Evolutionary conservation across 345 rosid species (phyloP).

Genomic region (Gossypium turneri): DNA sequence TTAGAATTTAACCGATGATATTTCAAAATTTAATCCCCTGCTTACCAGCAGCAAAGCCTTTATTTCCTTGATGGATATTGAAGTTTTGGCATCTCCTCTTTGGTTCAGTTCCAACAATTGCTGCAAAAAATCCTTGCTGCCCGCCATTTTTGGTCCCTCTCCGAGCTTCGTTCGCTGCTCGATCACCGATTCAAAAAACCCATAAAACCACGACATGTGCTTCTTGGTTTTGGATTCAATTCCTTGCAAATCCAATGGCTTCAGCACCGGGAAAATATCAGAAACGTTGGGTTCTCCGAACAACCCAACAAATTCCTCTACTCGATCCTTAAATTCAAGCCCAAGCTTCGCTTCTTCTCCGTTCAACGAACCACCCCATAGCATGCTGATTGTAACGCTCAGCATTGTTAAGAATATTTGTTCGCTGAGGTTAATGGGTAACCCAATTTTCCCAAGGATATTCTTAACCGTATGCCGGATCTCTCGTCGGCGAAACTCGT

Average conservation of each 20-base stretch:
- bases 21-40: too few species aligned
- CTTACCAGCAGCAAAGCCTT: slow-evolving; percentile 8
- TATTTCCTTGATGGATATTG: not conserved
- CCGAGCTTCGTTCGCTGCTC: too few species aligned
- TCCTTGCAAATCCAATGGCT: slow-evolving; percentile 18
- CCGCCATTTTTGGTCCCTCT: not conserved
- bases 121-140: slow-evolving; percentile 2
- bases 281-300: slow-evolving; percentile 46
- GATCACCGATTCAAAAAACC: not conserved
- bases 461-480: slow-evolving; percentile 5
- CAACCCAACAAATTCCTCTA: slow-evolving; percentile 23
- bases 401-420: too few species aligned
- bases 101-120: not conserved
- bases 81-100: not conserved
- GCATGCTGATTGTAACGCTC: too few species aligned
- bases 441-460: slow-evolving; percentile 20
- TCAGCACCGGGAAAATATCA: slow-evolving; percentile 47
- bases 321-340: slow-evolving; percentile 16
- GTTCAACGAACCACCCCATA: too few species aligned
- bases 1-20: too few species aligned
- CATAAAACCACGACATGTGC: not conserved
- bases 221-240: slow-evolving; percentile 21
- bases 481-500: not conserved
- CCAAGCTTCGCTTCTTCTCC: not conserved
- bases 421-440: not conserved